Evolutionary conservation across 495 filamentous ascomycete species (phyloP).

Genomic region (Aspergillus leporis): DNA sequence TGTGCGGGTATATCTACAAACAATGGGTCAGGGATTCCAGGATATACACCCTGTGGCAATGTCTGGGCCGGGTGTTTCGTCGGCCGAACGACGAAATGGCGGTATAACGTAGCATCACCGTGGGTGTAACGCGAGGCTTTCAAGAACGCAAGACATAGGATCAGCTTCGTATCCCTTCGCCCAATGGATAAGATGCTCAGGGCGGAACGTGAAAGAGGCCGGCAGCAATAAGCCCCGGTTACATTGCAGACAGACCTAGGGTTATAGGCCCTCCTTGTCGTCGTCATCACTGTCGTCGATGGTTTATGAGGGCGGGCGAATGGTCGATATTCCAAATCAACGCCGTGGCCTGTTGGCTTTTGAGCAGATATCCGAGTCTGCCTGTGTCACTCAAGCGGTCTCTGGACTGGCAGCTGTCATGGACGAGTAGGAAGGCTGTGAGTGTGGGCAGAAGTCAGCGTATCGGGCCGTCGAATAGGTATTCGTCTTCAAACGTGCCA

Average conservation of each 20-base stretch:
- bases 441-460: slow-evolving; percentile 9
- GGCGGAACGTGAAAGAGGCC: neutral
- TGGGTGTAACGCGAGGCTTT: neutral
- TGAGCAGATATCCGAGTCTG: neutral
- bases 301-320: neutral
- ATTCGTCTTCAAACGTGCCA: neutral
- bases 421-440: neutral
- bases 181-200: neutral
- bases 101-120: neutral
- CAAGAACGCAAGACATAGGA: neutral
- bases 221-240: slow-evolving; percentile 5
- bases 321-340: neutral
- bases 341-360: neutral
- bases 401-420: slow-evolving; percentile 4
- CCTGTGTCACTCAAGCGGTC: slow-evolving; percentile 7
- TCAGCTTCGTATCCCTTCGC: neutral
- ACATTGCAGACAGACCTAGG: slow-evolving; percentile 4
- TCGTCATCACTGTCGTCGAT: neutral
- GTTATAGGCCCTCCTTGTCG: neutral
- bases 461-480: slow-evolving; percentile 6
- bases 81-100: neutral
- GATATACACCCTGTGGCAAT: neutral
- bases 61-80: neutral
- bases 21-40: neutral
- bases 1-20: neutral